Evolutionary conservation across 1,284 basidiomycete genomes (phyloP).

Genomic region (Peniophora sp.): DNA sequence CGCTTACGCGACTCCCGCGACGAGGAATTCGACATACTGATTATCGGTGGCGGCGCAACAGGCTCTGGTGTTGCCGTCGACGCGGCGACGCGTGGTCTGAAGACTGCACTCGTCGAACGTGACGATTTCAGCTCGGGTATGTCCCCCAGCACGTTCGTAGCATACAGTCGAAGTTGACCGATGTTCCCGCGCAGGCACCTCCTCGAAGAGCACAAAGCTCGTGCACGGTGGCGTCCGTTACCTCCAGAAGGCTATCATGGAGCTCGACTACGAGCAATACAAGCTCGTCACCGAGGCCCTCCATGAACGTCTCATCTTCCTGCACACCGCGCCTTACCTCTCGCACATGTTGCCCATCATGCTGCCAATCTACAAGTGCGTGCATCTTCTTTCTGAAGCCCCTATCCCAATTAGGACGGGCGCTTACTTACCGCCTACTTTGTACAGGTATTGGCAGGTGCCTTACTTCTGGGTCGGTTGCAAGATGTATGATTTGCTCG

Average conservation of each 20-base stretch:
- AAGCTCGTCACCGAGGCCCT: conserved; percentile 94
- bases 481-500: conserved; percentile 94
- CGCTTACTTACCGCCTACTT: too few relatives aligned
- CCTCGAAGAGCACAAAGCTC: conserved; percentile 95
- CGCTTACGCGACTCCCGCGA: conserved; percentile 40
- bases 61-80: conserved; percentile 93
- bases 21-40: conserved; percentile 71
- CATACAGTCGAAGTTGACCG: neutral
- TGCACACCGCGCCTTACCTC: conserved; percentile 94
- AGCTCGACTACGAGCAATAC: conserved; percentile 95
- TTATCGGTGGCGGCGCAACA: conserved; percentile 92
- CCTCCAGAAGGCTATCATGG: conserved; percentile 93
- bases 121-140: conserved; percentile 87
- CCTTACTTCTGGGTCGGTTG: conserved; percentile 96
- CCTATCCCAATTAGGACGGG: neutral
- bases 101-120: conserved; percentile 89
- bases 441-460: conserved; percentile 83
- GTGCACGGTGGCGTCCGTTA: conserved; percentile 98
- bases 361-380: conserved; percentile 85
- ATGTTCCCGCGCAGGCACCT: conserved; percentile 56
- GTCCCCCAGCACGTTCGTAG: conserved; percentile 11
- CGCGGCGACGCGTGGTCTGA: conserved; percentile 86
- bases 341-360: conserved; percentile 91
- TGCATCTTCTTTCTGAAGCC: conserved; percentile 3
- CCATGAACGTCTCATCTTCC: conserved; percentile 88